A percentile compares a stretch with the other conserved stretches of the same genome.
These are phyloP conservation scores for Daphne laureola DNA, from an alignment of 441 rosid species.

Conservation along the genomic window DNA sequence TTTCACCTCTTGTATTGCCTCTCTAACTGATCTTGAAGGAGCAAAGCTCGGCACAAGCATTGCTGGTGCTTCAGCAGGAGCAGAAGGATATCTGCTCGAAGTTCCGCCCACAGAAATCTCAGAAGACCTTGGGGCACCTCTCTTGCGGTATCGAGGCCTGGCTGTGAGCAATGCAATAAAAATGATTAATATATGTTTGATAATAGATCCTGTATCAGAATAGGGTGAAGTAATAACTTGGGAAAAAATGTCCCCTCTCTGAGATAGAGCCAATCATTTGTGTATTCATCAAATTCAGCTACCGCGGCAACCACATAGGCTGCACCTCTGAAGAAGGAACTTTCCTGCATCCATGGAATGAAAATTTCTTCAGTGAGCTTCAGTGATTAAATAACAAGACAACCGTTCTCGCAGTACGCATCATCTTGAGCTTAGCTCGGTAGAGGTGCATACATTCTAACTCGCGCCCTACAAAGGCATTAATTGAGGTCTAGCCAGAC, in stretches of 20 bases:
- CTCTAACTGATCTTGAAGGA: constrained; percentile 67
- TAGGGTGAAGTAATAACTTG: constrained; percentile 36
- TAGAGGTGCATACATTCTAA: too few relatives aligned
- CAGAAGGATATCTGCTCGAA: constrained; percentile 24
- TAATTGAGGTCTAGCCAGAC: too few relatives aligned
- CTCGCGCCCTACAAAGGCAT: too few relatives aligned
- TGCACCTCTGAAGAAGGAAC: constrained; percentile 60
- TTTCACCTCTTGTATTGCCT: constrained; percentile 64
- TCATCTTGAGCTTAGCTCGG: too few relatives aligned
- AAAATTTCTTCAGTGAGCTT: too few relatives aligned
- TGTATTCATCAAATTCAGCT: constrained; percentile 84
- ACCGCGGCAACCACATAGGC: constrained; percentile 88
- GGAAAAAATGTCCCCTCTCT: constrained; percentile 80
- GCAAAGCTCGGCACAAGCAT: constrained; percentile 65
- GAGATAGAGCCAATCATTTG: constrained; percentile 79
- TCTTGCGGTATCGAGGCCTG: constrained; percentile 69
- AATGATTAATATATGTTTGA: constrained; percentile 16
- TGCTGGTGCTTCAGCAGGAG: constrained; percentile 45
- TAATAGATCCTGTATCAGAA: not conserved
- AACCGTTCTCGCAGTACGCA: too few relatives aligned
- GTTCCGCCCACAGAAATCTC: constrained; percentile 43
- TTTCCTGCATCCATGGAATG: constrained; percentile 44
- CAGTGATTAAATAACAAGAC: too few relatives aligned
- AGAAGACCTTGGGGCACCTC: constrained; percentile 31
- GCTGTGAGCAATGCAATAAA: constrained; percentile 24